Conservation (phyloP, 306 rosid species). For the Ammopiptanthus mongolicus region DNA sequence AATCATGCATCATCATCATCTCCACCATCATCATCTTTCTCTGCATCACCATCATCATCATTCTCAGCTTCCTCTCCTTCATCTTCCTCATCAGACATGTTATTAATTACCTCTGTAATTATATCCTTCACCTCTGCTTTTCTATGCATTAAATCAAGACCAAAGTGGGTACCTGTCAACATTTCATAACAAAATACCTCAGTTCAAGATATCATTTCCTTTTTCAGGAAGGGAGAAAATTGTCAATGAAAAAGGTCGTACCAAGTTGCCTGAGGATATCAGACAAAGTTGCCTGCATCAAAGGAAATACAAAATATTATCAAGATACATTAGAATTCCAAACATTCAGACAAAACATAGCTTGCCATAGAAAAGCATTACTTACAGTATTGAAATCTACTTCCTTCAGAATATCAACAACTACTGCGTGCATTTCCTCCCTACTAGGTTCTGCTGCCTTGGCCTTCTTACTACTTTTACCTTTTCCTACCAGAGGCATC, state of each 20-base stretch:
- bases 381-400: constrained; percentile 97
- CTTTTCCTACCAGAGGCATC: constrained; percentile 47
- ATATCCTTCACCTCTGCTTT: constrained; percentile 93
- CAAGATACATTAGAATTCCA: not conserved
- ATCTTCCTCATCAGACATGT: constrained; percentile 93
- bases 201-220: not conserved
- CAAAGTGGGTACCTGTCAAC: constrained; percentile 75
- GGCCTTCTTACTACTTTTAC: constrained; percentile 71
- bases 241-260: constrained; percentile 30
- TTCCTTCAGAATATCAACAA: constrained; percentile 82
- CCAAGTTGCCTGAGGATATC: constrained; percentile 97
- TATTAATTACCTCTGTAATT: constrained; percentile 93
- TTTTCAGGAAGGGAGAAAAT: not conserved
- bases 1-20: constrained; percentile 37
- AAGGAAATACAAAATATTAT: not conserved
- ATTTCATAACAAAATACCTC: constrained; percentile 16
- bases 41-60: constrained; percentile 48
- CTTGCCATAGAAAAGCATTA: not conserved
- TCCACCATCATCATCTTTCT: constrained; percentile 30
- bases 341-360: not conserved
- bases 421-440: constrained; percentile 80
- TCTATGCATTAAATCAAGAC: constrained; percentile 93
- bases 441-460: constrained; percentile 74
- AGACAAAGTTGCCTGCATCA: constrained; percentile 89
- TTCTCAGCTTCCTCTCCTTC: constrained; percentile 66